Conservation (phyloP, 805 yeast species). For the Isabelozyma rhagii region DNA sequence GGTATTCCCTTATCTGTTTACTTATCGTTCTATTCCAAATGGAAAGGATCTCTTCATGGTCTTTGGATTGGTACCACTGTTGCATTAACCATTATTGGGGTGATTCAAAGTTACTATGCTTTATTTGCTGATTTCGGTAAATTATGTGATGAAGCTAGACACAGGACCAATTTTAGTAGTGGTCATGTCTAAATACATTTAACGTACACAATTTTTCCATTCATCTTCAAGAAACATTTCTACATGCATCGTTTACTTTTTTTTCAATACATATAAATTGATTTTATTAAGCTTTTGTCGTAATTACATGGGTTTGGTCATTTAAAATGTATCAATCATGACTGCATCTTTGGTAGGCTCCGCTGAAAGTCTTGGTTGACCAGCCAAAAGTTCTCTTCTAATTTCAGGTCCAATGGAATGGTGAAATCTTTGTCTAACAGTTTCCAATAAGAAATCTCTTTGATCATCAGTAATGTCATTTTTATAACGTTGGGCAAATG, state of each 20-base stretch:
- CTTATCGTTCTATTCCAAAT: conserved; percentile 47
- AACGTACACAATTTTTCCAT: conserved; percentile 6
- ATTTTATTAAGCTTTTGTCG: neutral
- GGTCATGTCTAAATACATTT: conserved; percentile 1
- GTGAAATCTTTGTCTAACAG: conserved; percentile 86
- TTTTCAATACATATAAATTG: conserved; percentile 22
- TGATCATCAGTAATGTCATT: conserved; percentile 99
- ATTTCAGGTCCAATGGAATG: conserved; percentile 89
- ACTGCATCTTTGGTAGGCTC: conserved; percentile 27
- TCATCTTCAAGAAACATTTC: neutral
- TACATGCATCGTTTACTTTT: neutral
- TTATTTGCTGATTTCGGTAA: conserved; percentile 34
- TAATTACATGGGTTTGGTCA: conserved; percentile 26
- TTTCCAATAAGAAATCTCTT: conserved; percentile 88
- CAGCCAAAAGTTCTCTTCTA: conserved; percentile 88
- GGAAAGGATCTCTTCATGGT: conserved; percentile 52
- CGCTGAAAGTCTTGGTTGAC: conserved; percentile 56
- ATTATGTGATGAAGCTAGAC: conserved; percentile 36
- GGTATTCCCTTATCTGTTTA: conserved; percentile 61
- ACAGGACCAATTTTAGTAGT: conserved; percentile 24
- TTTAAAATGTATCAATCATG: conserved; percentile 37
- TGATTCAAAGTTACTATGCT: conserved; percentile 39
- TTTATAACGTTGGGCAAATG: conserved; percentile 94
- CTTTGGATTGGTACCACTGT: conserved; percentile 61
- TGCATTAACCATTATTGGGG: conserved; percentile 50